phyloP scores from a whole-genome alignment of 305 asterid genomes.

The Nicotiana rustica region DNA sequence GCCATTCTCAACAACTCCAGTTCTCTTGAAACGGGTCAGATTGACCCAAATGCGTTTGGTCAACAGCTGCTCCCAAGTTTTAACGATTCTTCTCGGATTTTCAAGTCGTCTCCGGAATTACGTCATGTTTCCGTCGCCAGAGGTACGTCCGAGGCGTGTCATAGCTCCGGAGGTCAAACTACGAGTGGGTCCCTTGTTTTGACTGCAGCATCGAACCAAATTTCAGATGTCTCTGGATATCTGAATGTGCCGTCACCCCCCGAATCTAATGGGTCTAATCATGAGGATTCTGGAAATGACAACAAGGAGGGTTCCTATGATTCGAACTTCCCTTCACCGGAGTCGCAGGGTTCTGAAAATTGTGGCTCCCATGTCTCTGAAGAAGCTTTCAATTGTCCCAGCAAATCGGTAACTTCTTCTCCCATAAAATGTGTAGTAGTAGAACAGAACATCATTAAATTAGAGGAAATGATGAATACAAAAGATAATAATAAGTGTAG shows the following conservation, averaged over 20 bases:
- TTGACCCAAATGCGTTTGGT: conserved; percentile 31
- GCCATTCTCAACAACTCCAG: not conserved
- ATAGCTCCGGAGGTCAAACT: not conserved
- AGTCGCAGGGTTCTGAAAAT: conserved; percentile 68
- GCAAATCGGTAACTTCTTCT: conserved; percentile 63
- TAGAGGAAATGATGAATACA: conserved; percentile 47
- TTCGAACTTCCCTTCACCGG: conserved; percentile 62
- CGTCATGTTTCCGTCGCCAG: conserved; percentile 4
- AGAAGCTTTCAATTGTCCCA: conserved; percentile 38
- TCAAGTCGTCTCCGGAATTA: conserved; percentile 17
- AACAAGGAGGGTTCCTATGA: conserved; percentile 40
- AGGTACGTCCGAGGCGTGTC: not conserved
- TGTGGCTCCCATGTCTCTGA: conserved; percentile 56
- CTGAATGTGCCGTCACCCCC: conserved; percentile 64
- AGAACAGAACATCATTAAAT: conserved; percentile 59
- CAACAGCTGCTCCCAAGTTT: conserved; percentile 21
- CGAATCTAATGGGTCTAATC: conserved; percentile 64
- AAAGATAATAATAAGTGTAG: conserved; percentile 32
- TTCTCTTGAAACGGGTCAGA: conserved; percentile 37
- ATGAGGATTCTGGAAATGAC: conserved; percentile 26
- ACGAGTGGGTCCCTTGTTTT: conserved; percentile 15
- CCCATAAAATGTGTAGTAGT: conserved; percentile 56
- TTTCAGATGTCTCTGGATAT: conserved; percentile 46
- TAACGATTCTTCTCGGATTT: conserved; percentile 35
- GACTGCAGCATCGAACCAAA: conserved; percentile 44